phyloP scores from a whole-genome alignment of 2,329 filamentous ascomycete species.

The Berkeleyomyces rouxiae region DNA sequence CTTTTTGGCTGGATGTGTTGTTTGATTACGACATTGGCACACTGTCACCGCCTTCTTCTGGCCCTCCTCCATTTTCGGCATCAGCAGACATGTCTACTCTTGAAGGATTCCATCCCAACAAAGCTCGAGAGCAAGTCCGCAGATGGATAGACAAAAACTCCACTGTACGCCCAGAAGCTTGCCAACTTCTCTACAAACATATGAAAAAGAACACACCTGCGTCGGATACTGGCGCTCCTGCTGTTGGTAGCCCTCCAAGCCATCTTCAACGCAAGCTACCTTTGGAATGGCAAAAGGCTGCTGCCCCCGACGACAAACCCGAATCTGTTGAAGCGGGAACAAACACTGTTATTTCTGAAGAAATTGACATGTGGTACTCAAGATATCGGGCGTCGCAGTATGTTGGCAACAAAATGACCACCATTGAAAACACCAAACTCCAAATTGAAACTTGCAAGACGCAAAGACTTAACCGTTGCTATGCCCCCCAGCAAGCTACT shows the following conservation, averaged over 20 bases:
- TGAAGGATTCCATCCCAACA: constrained; percentile 28
- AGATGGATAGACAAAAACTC: constrained; percentile 48
- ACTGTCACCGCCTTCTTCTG: constrained; percentile 22
- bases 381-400: constrained; percentile 4
- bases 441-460: constrained; percentile 42
- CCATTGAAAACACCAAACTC: constrained; percentile 42
- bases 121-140: constrained; percentile 42
- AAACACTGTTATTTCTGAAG: constrained; percentile 33
- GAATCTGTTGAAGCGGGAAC: constrained; percentile 7
- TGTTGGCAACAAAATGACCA: constrained; percentile 29
- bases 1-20: constrained; percentile 49
- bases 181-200: constrained; percentile 35
- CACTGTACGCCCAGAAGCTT: constrained; percentile 39
- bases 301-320: constrained; percentile 14
- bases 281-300: constrained; percentile 21
- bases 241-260: constrained; percentile 29
- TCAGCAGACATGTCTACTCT: background rate
- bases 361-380: constrained; percentile 48
- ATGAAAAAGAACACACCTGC: constrained; percentile 32
- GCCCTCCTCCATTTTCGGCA: background rate
- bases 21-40: constrained; percentile 37
- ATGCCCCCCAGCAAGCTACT: background rate
- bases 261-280: constrained; percentile 41
- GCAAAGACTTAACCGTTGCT: constrained; percentile 13
- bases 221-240: constrained; percentile 29